Evolutionary conservation across 2,329 filamentous ascomycete species (phyloP), one percentile per base, ranked within the genome.

Genomic region (Fonsecaea erecta): DNA sequence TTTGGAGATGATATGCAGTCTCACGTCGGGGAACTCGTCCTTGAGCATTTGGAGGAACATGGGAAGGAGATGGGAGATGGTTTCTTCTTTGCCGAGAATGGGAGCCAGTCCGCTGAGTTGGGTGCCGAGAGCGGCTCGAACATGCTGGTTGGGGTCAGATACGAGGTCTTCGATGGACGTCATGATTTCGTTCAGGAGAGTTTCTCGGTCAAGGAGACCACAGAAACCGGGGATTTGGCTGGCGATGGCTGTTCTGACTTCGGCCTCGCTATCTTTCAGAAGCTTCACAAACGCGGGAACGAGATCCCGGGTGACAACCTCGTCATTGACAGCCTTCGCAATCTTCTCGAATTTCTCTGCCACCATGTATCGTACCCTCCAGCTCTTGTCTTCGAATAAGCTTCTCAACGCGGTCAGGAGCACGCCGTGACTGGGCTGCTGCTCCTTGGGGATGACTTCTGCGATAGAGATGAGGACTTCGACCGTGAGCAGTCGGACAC

Each of bases 31-130:
- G 79, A 97, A 98, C 76, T 99, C 95, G 74, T 99, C 95, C 85
- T 98, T 99, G 74, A 99, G 88, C 95, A 99, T 99, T 78, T 96
- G 92, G 60, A 99, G 85, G 80, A 99, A 98, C 94, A 99, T 99
- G 60, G 95, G 95, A 52, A 99, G 86, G 52, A 99, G 88, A 77
- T 99, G 95, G 72, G 95, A 90, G 71, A 97, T 98, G 32, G 95
- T 99, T 91, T 98, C 94, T 80, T 99, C 92, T 81, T 98, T 98
- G 80, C 95, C 95, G 71, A 99, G 86, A 71, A 99, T 97, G 5
- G 95, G 95, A 52, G 95, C 95, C 72, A 99, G 86, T 43, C 95
- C 95, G 76, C 93, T 97, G 77, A 99, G 97, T 77, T 99, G 93
- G 64, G 92, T 98, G 72, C 94, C 95, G 68, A 99, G 87, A 55